Percentiles rank a stretch among this genome's conserved stretches.
Conservation (phyloP, 176 grass and related monocot species). For the Avena eriantha region DNA sequence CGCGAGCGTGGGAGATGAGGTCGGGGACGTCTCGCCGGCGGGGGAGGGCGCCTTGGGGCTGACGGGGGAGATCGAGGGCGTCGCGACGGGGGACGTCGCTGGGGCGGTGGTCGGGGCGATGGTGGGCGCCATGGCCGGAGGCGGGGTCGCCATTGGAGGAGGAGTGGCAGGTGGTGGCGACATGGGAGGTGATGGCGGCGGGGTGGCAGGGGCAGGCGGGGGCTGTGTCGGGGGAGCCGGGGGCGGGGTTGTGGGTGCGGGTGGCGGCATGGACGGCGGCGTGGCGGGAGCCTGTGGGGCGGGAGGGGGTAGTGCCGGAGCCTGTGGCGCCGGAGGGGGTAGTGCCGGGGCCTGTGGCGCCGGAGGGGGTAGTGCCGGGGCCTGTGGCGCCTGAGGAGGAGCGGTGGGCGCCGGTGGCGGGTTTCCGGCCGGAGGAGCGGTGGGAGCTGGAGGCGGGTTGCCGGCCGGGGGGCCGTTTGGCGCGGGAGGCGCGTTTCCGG, state of each 20-base stretch:
- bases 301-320: conserved; percentile 28
- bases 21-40: conserved; percentile 6
- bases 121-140: conserved; percentile 35
- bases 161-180: conserved; percentile 50
- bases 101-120: conserved; percentile 31
- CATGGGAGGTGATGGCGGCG: conserved; percentile 48
- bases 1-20: conserved; percentile 27
- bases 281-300: background rate
- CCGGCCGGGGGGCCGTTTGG: conserved; percentile 34
- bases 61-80: conserved; percentile 41
- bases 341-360: conserved; percentile 23
- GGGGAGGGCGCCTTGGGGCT: conserved; percentile 45
- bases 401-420: conserved; percentile 41
- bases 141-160: conserved; percentile 50
- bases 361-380: conserved; percentile 39
- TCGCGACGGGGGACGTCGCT: conserved; percentile 36
- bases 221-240: conserved; percentile 26
- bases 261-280: conserved; percentile 24
- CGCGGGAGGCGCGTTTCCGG: conserved; percentile 28
- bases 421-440: conserved; percentile 47
- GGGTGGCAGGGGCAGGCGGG: conserved; percentile 35
- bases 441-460: conserved; percentile 42
- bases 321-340: conserved; percentile 32
- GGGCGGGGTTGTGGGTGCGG: conserved; percentile 17
- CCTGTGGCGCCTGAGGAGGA: conserved; percentile 49